Conservation (phyloP, 2,329 filamentous ascomycete species). For the Sphaerulina musiva region DNA sequence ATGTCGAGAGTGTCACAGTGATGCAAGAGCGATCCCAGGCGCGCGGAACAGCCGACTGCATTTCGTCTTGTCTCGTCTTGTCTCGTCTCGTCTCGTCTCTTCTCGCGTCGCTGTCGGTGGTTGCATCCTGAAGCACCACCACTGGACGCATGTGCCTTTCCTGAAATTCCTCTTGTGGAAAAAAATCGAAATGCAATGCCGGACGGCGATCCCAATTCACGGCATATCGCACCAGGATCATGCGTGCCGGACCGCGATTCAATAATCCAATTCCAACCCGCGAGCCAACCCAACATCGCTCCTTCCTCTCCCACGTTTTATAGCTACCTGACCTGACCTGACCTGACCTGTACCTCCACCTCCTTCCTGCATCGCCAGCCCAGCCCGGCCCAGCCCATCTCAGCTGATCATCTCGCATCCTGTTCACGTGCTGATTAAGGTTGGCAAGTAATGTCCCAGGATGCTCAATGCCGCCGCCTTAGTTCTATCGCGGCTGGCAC, state of each 20-base stretch:
- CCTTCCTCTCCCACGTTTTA: slow-evolving; percentile 1
- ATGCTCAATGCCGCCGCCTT: background rate
- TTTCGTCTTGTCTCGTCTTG: background rate
- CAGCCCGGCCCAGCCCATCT: too few relatives aligned
- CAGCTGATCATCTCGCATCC: background rate
- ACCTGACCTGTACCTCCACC: too few relatives aligned
- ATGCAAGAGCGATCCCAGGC: too few relatives aligned
- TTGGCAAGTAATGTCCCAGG: background rate
- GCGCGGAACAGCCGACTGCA: background rate
- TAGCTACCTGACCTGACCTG: too few relatives aligned
- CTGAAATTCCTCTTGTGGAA: too few relatives aligned
- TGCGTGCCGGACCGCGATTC: background rate
- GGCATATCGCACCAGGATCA: too few relatives aligned
- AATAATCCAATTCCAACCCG: background rate
- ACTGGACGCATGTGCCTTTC: too few relatives aligned
- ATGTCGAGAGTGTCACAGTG: too few relatives aligned
- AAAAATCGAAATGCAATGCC: too few relatives aligned
- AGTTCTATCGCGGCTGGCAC: background rate
- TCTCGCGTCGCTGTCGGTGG: background rate
- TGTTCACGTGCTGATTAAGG: background rate
- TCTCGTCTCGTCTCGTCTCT: too few relatives aligned
- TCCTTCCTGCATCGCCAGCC: too few relatives aligned
- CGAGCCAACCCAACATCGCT: slow-evolving; percentile 1
- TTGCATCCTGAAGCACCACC: background rate
- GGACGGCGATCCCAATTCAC: too few relatives aligned